Evolutionary conservation across 106 monocot genomes (phyloP).

Genomic region (Xerophyta viscosa): DNA sequence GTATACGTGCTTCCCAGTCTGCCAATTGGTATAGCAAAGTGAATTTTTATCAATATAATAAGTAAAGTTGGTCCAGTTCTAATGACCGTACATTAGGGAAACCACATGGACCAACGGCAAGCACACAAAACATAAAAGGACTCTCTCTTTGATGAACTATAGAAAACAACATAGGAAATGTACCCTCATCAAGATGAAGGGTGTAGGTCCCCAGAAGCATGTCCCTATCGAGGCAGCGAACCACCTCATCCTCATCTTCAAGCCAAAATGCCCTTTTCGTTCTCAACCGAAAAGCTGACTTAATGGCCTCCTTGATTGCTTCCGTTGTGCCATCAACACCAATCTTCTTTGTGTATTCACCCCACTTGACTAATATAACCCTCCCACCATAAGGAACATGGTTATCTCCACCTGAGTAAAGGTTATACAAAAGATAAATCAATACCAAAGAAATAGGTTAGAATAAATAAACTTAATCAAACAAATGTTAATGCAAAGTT

Average conservation of each 20-base stretch:
- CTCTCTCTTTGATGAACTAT: no score
- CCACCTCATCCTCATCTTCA: conserved; percentile 94
- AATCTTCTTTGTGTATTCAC: conserved; percentile 75
- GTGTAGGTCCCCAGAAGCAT: conserved; percentile 88
- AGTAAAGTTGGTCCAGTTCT: no score
- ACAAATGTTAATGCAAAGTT: not conserved
- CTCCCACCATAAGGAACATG: conserved; percentile 59
- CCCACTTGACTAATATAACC: conserved; percentile 84
- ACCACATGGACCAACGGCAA: no score
- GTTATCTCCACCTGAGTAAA: conserved; percentile 49
- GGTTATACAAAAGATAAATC: not conserved
- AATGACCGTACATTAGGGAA: no score
- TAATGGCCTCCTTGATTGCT: conserved; percentile 92
- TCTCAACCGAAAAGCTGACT: conserved; percentile 86
- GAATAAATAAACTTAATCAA: not conserved
- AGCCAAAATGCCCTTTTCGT: conserved; percentile 93
- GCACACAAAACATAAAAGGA: no score
- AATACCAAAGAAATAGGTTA: conserved; percentile 1
- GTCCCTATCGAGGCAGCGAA: conserved; percentile 84
- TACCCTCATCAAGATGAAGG: conserved; percentile 92
- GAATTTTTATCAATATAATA: no score
- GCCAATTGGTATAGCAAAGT: no score
- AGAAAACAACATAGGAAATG: no score
- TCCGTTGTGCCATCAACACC: conserved; percentile 94
- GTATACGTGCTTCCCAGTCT: no score